phyloP scores from a whole-genome alignment of 129 eudicot genomes.

The Helianthus tuberosus region DNA sequence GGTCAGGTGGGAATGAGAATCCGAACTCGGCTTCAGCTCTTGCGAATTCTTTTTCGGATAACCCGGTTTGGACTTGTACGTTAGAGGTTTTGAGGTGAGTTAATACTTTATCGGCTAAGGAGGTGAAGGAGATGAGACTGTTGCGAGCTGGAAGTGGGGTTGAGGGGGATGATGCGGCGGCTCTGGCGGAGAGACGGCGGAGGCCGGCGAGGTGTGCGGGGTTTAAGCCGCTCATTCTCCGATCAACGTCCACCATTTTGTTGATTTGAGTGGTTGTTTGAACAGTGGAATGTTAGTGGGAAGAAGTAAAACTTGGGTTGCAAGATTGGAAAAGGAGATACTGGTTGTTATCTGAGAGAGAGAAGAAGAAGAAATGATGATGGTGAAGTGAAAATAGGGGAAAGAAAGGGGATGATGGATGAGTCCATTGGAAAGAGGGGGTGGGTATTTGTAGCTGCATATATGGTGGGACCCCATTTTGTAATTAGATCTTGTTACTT shows the following conservation, averaged over 20 bases:
- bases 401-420: constrained; percentile 35
- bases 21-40: constrained; percentile 93
- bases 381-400: constrained; percentile 45
- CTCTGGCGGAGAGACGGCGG: constrained; percentile 97
- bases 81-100: constrained; percentile 63
- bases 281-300: background rate
- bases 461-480: constrained; percentile 37
- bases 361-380: constrained; percentile 13
- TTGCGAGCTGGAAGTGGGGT: constrained; percentile 76
- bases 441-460: constrained; percentile 43
- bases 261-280: background rate
- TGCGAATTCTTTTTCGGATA: constrained; percentile 76
- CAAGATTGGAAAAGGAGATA: constrained; percentile 9
- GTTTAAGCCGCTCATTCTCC: constrained; percentile 89
- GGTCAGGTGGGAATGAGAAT: constrained; percentile 88
- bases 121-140: constrained; percentile 74
- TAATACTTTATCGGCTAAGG: constrained; percentile 73
- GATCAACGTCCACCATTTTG: constrained; percentile 90
- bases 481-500: constrained; percentile 35
- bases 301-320: constrained; percentile 11
- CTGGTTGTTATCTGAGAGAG: constrained; percentile 5
- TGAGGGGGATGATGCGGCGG: constrained; percentile 77
- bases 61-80: constrained; percentile 55
- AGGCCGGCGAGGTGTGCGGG: constrained; percentile 93
- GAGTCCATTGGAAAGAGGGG: constrained; percentile 35